Base-by-base conservation (phyloP, 163 green algal genomes). In the Scenedesmus sp. region DNA sequence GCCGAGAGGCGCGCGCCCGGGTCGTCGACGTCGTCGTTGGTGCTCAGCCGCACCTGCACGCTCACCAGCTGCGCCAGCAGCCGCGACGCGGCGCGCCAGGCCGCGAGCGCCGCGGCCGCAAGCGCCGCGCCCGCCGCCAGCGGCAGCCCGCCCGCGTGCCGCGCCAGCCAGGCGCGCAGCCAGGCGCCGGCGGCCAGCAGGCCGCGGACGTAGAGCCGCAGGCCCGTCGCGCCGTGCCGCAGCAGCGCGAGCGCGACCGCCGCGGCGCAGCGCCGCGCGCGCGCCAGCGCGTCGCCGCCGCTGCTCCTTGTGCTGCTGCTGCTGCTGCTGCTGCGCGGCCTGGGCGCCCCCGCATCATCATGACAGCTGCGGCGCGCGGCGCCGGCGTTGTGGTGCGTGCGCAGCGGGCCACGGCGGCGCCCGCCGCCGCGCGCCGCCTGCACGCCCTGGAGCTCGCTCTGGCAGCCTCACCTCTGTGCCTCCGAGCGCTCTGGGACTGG, bases 1-100 rank as follows among this genome's bases (percentile, higher is more conserved):
- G 54, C 54, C 45, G 70, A 78, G 18, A 50, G 7, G 33, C 48
- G 65, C 48, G 48, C 22, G 2, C 36, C 60, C 13, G 48, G n/a
- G 28, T 62, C 58, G 29, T 70, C 70, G 11, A 64, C 7, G 44
- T 76, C 67, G 42, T 76, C 67, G 39, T 76, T 65, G 17, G 67
- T 64, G 51, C 20, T 65, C 17, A 76, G 24, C 7, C 51, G 51
- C 51, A 76, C 15, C 34, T 76, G 51, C 18, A 76, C 9, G 4
- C 31, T 65, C 57, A 76, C 10, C 51, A 76, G 34, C 22, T 45
- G 33, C 28, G 51, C 54, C 34, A 76, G 67, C 34, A 47, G 39
- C 39, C 6, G 39, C 39, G 39, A 47, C 39, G 39, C 39, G 39
- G 10, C 7, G 7, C 39, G 39, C n/a, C n/a, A n/a, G n/a, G n/a